These are phyloP conservation scores for Penicillium lividum DNA, from an alignment of 495 filamentous ascomycete species.

Conservation along the genomic window DNA sequence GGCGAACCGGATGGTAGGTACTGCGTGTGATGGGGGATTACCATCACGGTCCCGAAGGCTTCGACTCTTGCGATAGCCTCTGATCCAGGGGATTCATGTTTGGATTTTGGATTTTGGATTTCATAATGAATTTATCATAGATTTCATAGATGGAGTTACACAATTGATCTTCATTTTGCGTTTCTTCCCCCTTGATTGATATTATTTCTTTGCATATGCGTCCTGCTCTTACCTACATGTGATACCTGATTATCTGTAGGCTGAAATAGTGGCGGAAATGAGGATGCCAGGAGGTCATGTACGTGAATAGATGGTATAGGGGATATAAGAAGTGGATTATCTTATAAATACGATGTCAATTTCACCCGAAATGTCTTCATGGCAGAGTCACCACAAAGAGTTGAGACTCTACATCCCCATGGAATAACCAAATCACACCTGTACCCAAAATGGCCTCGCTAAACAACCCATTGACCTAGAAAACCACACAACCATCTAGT, in stretches of 20 bases:
- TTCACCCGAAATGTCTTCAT: neutral
- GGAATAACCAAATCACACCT: neutral
- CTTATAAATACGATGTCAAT: neutral
- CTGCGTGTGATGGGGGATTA: neutral
- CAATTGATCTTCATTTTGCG: neutral
- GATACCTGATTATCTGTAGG: too few relatives aligned
- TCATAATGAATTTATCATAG: neutral
- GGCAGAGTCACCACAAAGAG: neutral
- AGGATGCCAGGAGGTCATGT: too few relatives aligned
- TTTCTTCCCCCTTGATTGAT: neutral
- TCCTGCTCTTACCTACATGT: too few relatives aligned
- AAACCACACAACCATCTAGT: constrained; percentile 28
- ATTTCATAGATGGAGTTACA: neutral
- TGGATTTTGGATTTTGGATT: neutral
- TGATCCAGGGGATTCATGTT: too few relatives aligned
- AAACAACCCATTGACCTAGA: constrained; percentile 4
- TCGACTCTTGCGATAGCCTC: too few relatives aligned
- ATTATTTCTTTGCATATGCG: neutral
- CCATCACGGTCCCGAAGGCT: too few relatives aligned
- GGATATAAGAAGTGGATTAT: too few relatives aligned
- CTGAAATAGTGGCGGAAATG: too few relatives aligned
- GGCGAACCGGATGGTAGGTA: neutral
- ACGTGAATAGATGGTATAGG: too few relatives aligned
- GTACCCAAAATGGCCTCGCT: too few relatives aligned
- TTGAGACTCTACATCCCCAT: neutral